These are phyloP conservation scores for Clonostachys rosea DNA, from an alignment of 2,329 filamentous ascomycete genomes.

Conservation along the genomic window DNA sequence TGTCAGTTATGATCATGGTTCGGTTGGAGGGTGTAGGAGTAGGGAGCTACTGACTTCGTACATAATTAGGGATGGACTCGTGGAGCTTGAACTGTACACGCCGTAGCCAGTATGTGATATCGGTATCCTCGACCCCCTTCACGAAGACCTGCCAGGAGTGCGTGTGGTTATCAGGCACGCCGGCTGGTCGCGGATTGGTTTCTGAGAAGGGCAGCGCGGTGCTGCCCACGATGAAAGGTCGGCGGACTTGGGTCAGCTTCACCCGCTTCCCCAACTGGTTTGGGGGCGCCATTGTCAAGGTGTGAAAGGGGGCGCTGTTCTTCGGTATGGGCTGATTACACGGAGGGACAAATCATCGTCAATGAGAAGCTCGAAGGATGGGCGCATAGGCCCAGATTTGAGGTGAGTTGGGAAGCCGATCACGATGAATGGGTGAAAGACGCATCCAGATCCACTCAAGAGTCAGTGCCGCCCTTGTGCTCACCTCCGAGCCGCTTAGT, in stretches of 20 bases:
- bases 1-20: background rate
- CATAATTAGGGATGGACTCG: conserved; percentile 89
- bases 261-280: conserved; percentile 57
- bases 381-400: too few relatives aligned
- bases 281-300: conserved; percentile 49
- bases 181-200: conserved; percentile 70
- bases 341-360: too few relatives aligned
- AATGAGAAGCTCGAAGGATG: too few relatives aligned
- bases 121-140: conserved; percentile 80
- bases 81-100: conserved; percentile 98
- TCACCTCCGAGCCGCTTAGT: too few relatives aligned
- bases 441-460: too few relatives aligned
- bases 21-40: conserved; percentile 3
- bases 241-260: conserved; percentile 59
- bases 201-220: conserved; percentile 78
- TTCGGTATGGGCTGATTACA: too few relatives aligned
- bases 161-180: conserved; percentile 84
- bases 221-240: conserved; percentile 70
- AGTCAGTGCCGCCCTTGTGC: too few relatives aligned
- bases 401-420: too few relatives aligned
- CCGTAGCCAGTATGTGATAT: conserved; percentile 92
- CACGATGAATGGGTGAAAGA: too few relatives aligned
- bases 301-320: background rate
- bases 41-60: conserved; percentile 57
- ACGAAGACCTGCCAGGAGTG: conserved; percentile 97